Evolutionary conservation across 164 flowering plant genomes (phyloP), one percentile per base, ranked within the genome.

Genomic region (Piper betle): DNA sequence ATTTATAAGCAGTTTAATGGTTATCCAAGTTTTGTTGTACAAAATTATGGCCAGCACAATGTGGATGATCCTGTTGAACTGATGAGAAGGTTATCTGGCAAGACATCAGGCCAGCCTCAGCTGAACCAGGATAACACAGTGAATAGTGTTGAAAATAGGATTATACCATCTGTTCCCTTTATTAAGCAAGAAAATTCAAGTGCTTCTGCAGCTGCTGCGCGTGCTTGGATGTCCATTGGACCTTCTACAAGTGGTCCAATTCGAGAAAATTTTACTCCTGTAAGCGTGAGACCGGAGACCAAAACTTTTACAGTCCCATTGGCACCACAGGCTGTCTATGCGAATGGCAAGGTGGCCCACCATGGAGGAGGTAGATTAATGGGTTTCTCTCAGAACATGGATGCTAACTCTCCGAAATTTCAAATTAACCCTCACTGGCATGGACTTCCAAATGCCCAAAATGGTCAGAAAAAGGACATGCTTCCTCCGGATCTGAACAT

Each of bases 401-500:
- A 73, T 0, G 60, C 80, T 43, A 89, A 88, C 58, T 71, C 80
- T 70, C 72, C 87, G 52, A 78, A 85, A 66, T 81, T 80, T 58
- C 96, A 81, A 60, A 40, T 72, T 69, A 86, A 77, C 66, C 61
- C 83, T 48, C 76, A 81, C 59, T 80, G 88, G 85, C 78, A 68
- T 66, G 80, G 81, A 52, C 69, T 71, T 57, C 82, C 87, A 7
- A 84, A 66, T 63, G 42, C 68, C 20, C 95, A 79, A 66, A 72
- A 74, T 46, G 76, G 71, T 66, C 85, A 72, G 73, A 86, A 79
- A 48, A 84, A 73, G 64, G 94, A 84, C 42, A 72, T 77, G 4
- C 80, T 78, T 65, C 92, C 97, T 59, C 98, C 98, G 9, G 98
- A 93, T 70, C 72, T 93, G 76, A 93, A 93, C 64, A 81, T 90